Percentiles rank a stretch among this genome's conserved stretches.
Evolutionary conservation across 2,329 filamentous ascomycete genomes (phyloP).

Genomic region (Colletotrichum lentis): DNA sequence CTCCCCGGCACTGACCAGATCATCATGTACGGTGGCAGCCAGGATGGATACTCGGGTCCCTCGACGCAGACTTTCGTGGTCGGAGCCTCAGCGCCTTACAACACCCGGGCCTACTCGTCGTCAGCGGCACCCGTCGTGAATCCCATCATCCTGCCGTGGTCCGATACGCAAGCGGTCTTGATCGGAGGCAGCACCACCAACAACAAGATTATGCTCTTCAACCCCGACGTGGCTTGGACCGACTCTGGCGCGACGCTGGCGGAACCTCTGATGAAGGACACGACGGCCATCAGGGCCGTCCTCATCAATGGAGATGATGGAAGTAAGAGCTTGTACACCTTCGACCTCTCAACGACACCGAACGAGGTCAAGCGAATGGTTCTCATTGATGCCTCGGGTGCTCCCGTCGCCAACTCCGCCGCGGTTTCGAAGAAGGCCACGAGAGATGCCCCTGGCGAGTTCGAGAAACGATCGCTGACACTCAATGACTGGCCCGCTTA

Average conservation of each 20-base stretch:
- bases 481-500: slow-evolving; percentile 77
- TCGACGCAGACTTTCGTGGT: slow-evolving; percentile 82
- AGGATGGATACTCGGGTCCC: slow-evolving; percentile 63
- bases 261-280: slow-evolving; percentile 66
- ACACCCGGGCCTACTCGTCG: slow-evolving; percentile 66
- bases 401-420: slow-evolving; percentile 56
- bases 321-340: slow-evolving; percentile 80
- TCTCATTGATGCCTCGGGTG: slow-evolving; percentile 69
- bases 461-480: slow-evolving; percentile 58
- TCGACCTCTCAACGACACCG: slow-evolving; percentile 77
- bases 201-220: slow-evolving; percentile 76
- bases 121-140: slow-evolving; percentile 68
- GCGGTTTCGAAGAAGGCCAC: slow-evolving; percentile 47
- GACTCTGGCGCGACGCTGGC: slow-evolving; percentile 71
- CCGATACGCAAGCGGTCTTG: slow-evolving; percentile 73
- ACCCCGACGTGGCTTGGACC: slow-evolving; percentile 68
- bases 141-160: slow-evolving; percentile 80
- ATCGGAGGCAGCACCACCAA: slow-evolving; percentile 76
- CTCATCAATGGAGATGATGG: slow-evolving; percentile 77
- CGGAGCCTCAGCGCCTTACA: slow-evolving; percentile 69
- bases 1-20: slow-evolving; percentile 75
- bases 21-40: slow-evolving; percentile 80
- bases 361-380: slow-evolving; percentile 77
- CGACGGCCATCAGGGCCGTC: slow-evolving; percentile 64
- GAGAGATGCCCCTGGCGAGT: not conserved